Conservation (phyloP, 2,329 filamentous ascomycete species). For the Venturia effusa region DNA sequence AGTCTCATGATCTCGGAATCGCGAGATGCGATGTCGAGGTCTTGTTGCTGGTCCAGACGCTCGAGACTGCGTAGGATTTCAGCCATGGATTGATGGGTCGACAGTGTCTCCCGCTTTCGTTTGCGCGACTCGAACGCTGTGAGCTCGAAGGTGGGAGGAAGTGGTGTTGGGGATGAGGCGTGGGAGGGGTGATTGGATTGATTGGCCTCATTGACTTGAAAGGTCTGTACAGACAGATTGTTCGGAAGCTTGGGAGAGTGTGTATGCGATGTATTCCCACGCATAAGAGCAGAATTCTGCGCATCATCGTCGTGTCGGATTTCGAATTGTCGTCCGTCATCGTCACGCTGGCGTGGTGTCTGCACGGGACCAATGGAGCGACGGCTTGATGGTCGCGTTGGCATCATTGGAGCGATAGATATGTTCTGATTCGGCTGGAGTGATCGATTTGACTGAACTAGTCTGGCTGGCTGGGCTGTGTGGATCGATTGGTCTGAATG, state of each 20-base stretch:
- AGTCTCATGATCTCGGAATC: background rate
- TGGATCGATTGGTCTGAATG: background rate
- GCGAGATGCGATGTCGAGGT: background rate
- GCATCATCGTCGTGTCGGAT: background rate
- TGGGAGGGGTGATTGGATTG: background rate
- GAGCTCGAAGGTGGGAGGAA: background rate
- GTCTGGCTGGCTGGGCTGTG: background rate
- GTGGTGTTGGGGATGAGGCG: background rate
- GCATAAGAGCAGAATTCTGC: background rate
- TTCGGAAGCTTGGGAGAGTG: background rate
- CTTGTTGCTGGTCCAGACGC: background rate
- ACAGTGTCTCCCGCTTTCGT: background rate
- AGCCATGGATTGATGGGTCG: background rate
- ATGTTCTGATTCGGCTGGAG: background rate
- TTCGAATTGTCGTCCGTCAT: background rate
- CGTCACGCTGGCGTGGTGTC: background rate
- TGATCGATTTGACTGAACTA: background rate
- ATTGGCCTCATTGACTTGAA: background rate
- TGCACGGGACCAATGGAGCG: background rate
- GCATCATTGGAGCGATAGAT: background rate
- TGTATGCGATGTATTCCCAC: background rate
- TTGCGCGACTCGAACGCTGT: background rate
- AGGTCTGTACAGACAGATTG: too few species aligned
- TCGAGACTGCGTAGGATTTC: background rate
- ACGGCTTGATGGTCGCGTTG: background rate